Conservation (phyloP, 208 protist species). For the Wallacemonas sp. region DNA sequence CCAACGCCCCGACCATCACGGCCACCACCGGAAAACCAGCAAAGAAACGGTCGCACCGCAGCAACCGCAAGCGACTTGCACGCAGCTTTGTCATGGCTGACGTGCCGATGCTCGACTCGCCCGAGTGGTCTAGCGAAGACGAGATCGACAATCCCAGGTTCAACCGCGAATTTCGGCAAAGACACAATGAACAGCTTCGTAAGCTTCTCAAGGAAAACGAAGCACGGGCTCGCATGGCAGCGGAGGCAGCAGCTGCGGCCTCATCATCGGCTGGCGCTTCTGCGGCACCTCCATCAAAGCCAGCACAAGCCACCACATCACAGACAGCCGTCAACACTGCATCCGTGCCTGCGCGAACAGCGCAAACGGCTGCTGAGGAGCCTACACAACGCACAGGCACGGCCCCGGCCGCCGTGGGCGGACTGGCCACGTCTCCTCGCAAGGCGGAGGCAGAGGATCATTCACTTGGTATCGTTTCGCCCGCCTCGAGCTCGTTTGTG, state of each 20-base stretch:
- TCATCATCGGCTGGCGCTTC: not conserved
- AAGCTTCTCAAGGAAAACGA: conserved; percentile 20
- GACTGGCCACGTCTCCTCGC: no score
- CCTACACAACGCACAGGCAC: no score
- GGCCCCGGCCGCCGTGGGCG: no score
- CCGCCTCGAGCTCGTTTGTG: no score
- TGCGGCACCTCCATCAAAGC: no score
- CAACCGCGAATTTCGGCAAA: conserved; percentile 37
- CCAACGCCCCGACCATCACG: not conserved
- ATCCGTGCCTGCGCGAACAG: no score
- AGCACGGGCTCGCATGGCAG: not conserved
- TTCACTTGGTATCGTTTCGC: no score
- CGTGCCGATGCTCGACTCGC: conserved; percentile 36
- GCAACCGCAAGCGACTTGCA: not conserved
- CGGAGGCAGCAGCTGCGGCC: not conserved
- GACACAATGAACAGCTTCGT: conserved; percentile 1
- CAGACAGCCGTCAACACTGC: no score
- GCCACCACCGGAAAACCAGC: not conserved
- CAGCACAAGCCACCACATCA: no score
- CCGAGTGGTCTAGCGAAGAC: conserved; percentile 47
- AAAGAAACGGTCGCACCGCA: not conserved
- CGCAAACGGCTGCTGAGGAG: no score
- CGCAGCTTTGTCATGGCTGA: conserved; percentile 13
- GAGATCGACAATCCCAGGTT: conserved; percentile 45
- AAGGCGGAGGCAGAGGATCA: no score